Conservation (phyloP, 352 stramenopile species). For the Pythium brachiatum region DNA sequence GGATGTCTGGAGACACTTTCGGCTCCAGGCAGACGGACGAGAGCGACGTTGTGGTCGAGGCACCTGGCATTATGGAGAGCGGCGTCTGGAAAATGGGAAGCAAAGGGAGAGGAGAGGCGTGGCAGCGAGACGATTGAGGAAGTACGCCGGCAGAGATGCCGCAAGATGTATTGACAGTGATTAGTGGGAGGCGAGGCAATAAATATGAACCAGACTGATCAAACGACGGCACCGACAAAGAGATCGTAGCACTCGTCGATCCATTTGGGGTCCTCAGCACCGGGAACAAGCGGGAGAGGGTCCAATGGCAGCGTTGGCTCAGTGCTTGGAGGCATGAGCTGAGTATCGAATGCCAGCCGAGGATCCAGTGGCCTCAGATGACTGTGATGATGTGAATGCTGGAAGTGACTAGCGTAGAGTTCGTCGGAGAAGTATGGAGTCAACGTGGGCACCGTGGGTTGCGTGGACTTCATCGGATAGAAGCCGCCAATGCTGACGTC, state of each 20-base stretch:
- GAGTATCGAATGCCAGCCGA: not conserved
- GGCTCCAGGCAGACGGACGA: too few relatives aligned
- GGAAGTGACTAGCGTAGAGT: not conserved
- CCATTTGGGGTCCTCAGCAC: not conserved
- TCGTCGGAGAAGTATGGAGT: not conserved
- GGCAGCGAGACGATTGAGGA: not conserved
- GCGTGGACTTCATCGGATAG: not conserved
- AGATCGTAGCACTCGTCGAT: not conserved
- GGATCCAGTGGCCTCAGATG: not conserved
- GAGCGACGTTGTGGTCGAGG: not conserved
- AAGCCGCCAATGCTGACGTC: not conserved
- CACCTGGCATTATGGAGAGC: not conserved
- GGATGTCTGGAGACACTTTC: too few relatives aligned
- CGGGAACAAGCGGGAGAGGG: not conserved
- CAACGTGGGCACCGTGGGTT: not conserved
- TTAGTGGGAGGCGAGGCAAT: not conserved
- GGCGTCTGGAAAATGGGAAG: not conserved
- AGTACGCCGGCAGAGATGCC: not conserved
- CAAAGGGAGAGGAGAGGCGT: too few relatives aligned
- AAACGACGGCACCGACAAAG: not conserved
- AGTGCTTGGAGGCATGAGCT: not conserved
- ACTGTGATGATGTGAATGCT: not conserved
- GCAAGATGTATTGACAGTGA: not conserved
- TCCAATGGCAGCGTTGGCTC: not conserved
- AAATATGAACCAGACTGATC: not conserved